Base-by-base conservation (phyloP, 1,284 basidiomycete species). In the Apiotrichum siamense region DNA sequence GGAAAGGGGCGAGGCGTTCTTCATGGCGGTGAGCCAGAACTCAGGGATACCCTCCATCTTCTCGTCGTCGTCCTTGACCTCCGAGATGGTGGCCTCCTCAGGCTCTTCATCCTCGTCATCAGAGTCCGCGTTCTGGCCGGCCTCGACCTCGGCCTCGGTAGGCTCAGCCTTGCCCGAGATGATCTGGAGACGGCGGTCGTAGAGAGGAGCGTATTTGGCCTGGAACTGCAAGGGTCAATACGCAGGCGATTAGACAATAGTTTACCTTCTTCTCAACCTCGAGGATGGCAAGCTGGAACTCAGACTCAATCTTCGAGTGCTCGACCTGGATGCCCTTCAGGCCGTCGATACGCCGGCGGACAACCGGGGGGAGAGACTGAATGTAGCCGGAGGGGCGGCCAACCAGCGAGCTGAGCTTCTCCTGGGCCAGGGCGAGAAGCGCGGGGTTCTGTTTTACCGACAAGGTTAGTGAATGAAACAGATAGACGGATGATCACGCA, bases 11-110 rank as follows among this genome's bases (percentile, higher is more conserved):
- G 86, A 75, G 73, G 97, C 90, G 76, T 96, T 97, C 65, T 88
- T 85, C 59, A 97, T 81, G 2, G 91, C 90, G 1, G 94, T 97
- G 64, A 97, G 84, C 94, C 94, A 98, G 80, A 97, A 97, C 69
- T 96, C 86, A 55, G 93, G 89, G 66, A 98, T 91, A 59, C 86
- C 86, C 59, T 79, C 76, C 49, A 73, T 60, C 36, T 55, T 64
- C 35, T 69, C 69, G 18, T 68, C 66, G 25, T 70, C 64, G 43
- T 60, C 83, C 29, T 39, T 58, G 39, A 52, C 61, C 47, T 62
- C 64, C 33, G 67, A 50, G 55, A 71, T 55, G 55, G 74, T 74
- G 37, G 71, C 66, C 27, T 73, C 72, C 26, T 70, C 75, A 27
- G 72, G 71, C 24, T 76, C 75, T 21, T 76, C 74, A 13, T 77